These are phyloP conservation scores for Pontederia crassipes DNA, from an alignment of 176 grass and related monocot genomes.

Conservation along the genomic window DNA sequence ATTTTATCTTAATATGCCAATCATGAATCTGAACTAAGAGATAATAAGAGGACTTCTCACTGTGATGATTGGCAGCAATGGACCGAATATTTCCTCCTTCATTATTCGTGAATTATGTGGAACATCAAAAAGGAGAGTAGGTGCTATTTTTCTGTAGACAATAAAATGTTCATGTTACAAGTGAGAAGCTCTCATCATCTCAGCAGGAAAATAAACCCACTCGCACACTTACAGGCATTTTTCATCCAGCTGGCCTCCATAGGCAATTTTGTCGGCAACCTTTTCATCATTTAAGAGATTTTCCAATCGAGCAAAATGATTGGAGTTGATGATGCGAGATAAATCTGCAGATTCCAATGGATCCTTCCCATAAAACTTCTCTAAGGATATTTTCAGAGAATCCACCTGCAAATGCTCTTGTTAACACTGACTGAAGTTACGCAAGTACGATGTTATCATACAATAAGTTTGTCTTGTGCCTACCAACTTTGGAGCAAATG, in stretches of 20 bases:
- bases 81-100: slow-evolving; percentile 64
- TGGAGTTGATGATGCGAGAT: slow-evolving; percentile 65
- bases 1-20: no score
- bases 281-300: slow-evolving; percentile 46
- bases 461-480: neutral
- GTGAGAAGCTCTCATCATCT: neutral
- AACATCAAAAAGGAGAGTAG: slow-evolving; percentile 60
- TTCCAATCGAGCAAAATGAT: slow-evolving; percentile 43
- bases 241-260: slow-evolving; percentile 48
- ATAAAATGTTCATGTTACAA: neutral
- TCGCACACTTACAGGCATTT: slow-evolving; percentile 44
- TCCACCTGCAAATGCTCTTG: slow-evolving; percentile 32
- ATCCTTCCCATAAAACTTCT: slow-evolving; percentile 67
- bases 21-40: no score
- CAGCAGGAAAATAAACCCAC: no score
- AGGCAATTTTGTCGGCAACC: slow-evolving; percentile 58
- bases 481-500: slow-evolving; percentile 72
- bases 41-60: slow-evolving; percentile 25
- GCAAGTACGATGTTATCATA: neutral
- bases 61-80: slow-evolving; percentile 67
- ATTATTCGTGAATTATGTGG: slow-evolving; percentile 60
- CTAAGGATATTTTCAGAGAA: slow-evolving; percentile 45
- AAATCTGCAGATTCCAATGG: slow-evolving; percentile 54
- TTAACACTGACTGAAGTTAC: slow-evolving; percentile 2
- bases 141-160: slow-evolving; percentile 50